These are phyloP conservation scores for Chimonanthus salicifolius DNA, from an alignment of 164 flowering plant species.

Conservation along the genomic window DNA sequence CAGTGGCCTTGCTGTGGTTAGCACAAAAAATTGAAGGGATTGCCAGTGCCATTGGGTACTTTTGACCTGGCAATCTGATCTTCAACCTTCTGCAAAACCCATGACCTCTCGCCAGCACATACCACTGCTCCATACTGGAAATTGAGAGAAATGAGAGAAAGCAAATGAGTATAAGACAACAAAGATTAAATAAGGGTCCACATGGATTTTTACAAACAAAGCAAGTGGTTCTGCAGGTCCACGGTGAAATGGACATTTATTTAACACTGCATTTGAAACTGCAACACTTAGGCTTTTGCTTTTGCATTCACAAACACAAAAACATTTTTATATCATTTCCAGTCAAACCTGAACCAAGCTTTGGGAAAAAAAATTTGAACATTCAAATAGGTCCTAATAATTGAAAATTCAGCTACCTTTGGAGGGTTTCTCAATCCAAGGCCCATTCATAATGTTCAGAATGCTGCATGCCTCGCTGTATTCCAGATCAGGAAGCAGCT, in stretches of 20 bases:
- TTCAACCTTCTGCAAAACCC: slow-evolving; percentile 13
- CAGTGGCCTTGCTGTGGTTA: neutral
- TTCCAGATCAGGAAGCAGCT: slow-evolving; percentile 70
- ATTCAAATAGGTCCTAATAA: neutral
- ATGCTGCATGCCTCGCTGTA: slow-evolving; percentile 80
- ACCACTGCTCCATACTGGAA: slow-evolving; percentile 22
- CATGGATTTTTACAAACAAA: no score
- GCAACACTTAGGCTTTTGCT: neutral
- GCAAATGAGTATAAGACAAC: neutral
- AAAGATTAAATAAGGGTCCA: no score
- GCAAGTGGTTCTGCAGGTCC: neutral
- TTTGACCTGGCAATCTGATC: neutral
- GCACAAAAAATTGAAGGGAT: neutral
- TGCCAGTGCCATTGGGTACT: no score
- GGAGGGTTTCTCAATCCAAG: slow-evolving; percentile 75
- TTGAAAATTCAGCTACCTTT: slow-evolving; percentile 36
- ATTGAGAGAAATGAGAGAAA: neutral
- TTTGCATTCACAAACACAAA: neutral
- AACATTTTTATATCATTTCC: neutral
- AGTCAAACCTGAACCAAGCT: neutral
- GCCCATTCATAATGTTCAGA: slow-evolving; percentile 83
- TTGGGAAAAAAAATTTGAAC: neutral
- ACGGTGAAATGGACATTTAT: neutral
- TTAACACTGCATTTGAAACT: neutral
- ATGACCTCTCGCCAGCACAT: slow-evolving; percentile 18